Base-by-base conservation (phyloP, 2,329 filamentous ascomycete species). In the Colletotrichum orbiculare region DNA sequence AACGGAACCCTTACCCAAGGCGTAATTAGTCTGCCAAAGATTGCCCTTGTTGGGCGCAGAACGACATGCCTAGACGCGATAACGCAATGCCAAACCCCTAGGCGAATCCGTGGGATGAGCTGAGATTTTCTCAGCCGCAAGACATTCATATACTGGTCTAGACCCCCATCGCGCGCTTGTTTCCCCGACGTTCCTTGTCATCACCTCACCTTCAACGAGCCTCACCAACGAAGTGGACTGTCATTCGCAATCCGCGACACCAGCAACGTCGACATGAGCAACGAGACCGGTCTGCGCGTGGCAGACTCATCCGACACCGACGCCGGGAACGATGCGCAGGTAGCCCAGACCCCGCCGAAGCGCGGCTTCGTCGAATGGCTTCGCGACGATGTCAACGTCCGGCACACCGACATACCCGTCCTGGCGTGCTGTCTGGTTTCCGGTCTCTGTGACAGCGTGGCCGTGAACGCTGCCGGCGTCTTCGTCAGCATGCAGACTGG, bases 401-500 rank as follows among this genome's bases (percentile, higher is more conserved):
- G 53, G 11, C 54, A 67, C 50, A 67, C 78, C 15, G 77, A 78
- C 61, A 50, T 78, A 11, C 77, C 76, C 15, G 61, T 84, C 72
- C 69, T 83, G 70, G 68, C 73, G 61, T 78, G 77, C 74, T 74
- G 76, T 68, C 71, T 75, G 35, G 70, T 80, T 10, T 78, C 77
- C 2, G 79, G 78, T 1, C 69, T 81, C 45, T 78, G 77, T 67
- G 79, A 81, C 70, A 75, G 75, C 64, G 76, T 77, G 17, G 73
- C 77, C 17, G 79, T 80, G 71, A 79, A 78, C 64, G 79, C 77
- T 25, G 73, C 74, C 34, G 73, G 71, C 48, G 76, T 77, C 50
- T 79, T 79, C 58, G 78, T 79, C 33, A 76, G 74, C 48, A 81
- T 80, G 77, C 78, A 80, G 67, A 80, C 78, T 13, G 64, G 64